Percentiles rank a stretch among this genome's conserved stretches.
Evolutionary conservation across 495 filamentous ascomycete species (phyloP).

Genomic region (Penicillium crystallinum): DNA sequence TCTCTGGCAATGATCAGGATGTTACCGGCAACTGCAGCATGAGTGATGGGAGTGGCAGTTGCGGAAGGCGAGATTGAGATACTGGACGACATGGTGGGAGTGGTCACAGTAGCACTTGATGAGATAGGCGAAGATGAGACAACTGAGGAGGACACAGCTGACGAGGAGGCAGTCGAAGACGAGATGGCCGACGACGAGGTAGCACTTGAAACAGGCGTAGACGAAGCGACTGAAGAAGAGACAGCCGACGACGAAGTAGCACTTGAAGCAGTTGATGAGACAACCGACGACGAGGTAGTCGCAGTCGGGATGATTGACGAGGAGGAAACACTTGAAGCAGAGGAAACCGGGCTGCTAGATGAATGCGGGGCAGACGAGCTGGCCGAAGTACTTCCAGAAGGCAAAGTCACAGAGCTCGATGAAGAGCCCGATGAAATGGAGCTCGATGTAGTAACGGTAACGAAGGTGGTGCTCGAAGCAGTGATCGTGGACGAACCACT

Average conservation of each 20-base stretch:
- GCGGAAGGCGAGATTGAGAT: conserved; percentile 17
- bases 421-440: neutral
- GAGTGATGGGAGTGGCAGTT: conserved; percentile 17
- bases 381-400: neutral
- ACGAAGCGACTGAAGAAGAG: neutral
- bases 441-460: neutral
- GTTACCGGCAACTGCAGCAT: conserved; percentile 36
- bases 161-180: neutral
- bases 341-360: neutral
- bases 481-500: conserved; percentile 15
- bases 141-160: neutral
- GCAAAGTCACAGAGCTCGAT: neutral
- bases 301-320: neutral
- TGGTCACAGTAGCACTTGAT: conserved; percentile 12
- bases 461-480: neutral
- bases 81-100: conserved; percentile 26
- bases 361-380: neutral
- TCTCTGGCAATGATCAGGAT: conserved; percentile 57
- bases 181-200: neutral
- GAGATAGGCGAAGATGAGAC: conserved; percentile 11
- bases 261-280: neutral
- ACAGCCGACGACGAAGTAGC: neutral
- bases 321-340: neutral
- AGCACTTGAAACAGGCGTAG: neutral
- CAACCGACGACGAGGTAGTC: no score